These are phyloP conservation scores for Vaccinium macrocarpon DNA, from an alignment of 148 eudicot genomes.

Conservation along the genomic window DNA sequence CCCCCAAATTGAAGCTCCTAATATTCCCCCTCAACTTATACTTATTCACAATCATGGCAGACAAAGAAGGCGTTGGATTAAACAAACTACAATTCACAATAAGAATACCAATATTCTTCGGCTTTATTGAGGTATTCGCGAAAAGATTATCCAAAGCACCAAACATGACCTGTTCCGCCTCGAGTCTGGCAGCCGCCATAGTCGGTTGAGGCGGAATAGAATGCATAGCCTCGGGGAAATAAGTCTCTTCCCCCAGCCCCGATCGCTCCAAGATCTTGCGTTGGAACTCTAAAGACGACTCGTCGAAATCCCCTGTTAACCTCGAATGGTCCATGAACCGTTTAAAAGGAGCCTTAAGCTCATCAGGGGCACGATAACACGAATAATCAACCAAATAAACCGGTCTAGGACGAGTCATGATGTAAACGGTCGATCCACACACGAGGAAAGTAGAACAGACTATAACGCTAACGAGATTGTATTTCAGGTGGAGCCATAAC, in stretches of 20 bases:
- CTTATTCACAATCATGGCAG: slow-evolving; percentile 43
- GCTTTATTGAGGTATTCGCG: slow-evolving; percentile 23
- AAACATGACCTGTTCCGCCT: slow-evolving; percentile 32
- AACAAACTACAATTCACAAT: slow-evolving; percentile 43
- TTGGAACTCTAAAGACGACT: slow-evolving; percentile 32
- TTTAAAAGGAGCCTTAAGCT: slow-evolving; percentile 21
- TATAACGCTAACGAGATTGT: slow-evolving; percentile 24
- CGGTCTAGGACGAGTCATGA: slow-evolving; percentile 30
- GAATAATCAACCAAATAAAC: slow-evolving; percentile 27
- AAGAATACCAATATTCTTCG: slow-evolving; percentile 35
- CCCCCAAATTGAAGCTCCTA: slow-evolving; percentile 36
- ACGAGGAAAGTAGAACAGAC: slow-evolving; percentile 17
- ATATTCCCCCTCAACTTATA: slow-evolving; percentile 37
- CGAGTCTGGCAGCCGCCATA: slow-evolving; percentile 31
- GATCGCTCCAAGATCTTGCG: slow-evolving; percentile 38
- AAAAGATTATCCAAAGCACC: slow-evolving; percentile 34
- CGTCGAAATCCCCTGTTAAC: slow-evolving; percentile 30
- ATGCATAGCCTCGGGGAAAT: slow-evolving; percentile 32
- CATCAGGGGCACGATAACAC: slow-evolving; percentile 25
- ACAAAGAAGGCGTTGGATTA: slow-evolving; percentile 38
- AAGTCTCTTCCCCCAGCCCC: slow-evolving; percentile 40
- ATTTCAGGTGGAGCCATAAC: slow-evolving; percentile 20
- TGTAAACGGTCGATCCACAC: slow-evolving; percentile 25
- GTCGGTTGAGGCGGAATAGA: slow-evolving; percentile 26
- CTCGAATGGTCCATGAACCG: slow-evolving; percentile 25